Conservation (phyloP, 164 flowering plant genomes). For the Platanus orientalis region DNA sequence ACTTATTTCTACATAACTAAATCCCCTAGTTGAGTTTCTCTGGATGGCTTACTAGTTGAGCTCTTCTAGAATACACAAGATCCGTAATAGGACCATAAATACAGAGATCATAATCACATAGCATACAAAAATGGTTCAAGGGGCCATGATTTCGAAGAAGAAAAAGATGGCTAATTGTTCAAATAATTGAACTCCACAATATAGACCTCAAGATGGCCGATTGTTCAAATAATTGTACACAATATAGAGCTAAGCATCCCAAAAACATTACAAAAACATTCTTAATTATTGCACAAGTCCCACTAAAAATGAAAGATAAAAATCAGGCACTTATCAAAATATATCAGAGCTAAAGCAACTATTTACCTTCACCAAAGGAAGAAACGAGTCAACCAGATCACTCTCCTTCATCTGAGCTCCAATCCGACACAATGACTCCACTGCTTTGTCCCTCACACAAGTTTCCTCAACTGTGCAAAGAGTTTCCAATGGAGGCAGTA, state of each 20-base stretch:
- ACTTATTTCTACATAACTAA: too few relatives aligned
- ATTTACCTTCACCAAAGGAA: constrained; percentile 84
- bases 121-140: too few relatives aligned
- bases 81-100: too few relatives aligned
- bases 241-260: neutral
- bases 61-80: too few relatives aligned
- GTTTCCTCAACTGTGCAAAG: constrained; percentile 95
- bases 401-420: constrained; percentile 89
- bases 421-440: constrained; percentile 87
- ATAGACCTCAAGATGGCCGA: neutral
- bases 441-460: constrained; percentile 94
- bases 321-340: neutral
- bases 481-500: constrained; percentile 83
- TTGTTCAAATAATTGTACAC: neutral
- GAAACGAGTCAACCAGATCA: constrained; percentile 80
- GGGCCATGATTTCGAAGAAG: too few relatives aligned
- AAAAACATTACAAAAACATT: neutral
- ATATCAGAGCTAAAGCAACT: constrained; percentile 7
- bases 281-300: neutral
- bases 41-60: too few relatives aligned
- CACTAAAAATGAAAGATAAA: neutral
- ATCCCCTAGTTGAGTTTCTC: too few relatives aligned
- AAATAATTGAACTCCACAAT: neutral
- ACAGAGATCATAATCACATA: too few relatives aligned
- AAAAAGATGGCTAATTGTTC: too few relatives aligned